These are phyloP conservation scores for Paulownia fortunei DNA, from an alignment of 257 asterid genomes.

Conservation along the genomic window DNA sequence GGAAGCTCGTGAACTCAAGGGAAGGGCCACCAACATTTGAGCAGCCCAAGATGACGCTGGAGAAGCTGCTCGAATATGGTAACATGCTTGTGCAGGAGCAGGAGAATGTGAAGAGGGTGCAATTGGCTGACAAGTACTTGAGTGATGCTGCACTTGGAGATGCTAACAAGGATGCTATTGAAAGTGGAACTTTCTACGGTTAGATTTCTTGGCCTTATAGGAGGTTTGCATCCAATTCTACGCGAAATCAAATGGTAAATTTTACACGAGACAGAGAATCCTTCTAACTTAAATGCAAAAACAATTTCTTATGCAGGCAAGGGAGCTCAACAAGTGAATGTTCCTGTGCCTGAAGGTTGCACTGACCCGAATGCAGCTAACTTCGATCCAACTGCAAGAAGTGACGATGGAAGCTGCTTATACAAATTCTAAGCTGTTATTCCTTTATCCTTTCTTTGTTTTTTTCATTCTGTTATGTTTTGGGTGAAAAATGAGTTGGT, in stretches of 20 bases:
- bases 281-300: not conserved
- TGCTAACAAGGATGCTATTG: conserved; percentile 62
- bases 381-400: conserved; percentile 58
- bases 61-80: conserved; percentile 58
- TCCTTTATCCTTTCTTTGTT: not conserved
- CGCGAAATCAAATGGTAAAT: not conserved
- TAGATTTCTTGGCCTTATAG: conserved; percentile 25
- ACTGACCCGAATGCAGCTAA: conserved; percentile 48
- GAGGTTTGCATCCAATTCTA: conserved; percentile 4
- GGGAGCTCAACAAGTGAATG: conserved; percentile 42
- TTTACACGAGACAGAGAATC: not conserved
- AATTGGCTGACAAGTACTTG: conserved; percentile 55
- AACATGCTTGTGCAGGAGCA: conserved; percentile 62
- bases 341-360: conserved; percentile 56
- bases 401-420: conserved; percentile 60
- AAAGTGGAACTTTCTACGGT: conserved; percentile 48
- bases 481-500: conserved; percentile 26
- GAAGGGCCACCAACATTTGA: conserved; percentile 54
- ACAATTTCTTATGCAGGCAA: conserved; percentile 43
- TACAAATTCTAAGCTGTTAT: conserved; percentile 34
- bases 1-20: conserved; percentile 56
- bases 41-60: conserved; percentile 63
- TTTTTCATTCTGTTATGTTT: conserved; percentile 18
- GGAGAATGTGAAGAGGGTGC: conserved; percentile 74
- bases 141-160: conserved; percentile 67